Base-by-base conservation (phyloP, 768 basidiomycete species). In the Lactarius trivialis region DNA sequence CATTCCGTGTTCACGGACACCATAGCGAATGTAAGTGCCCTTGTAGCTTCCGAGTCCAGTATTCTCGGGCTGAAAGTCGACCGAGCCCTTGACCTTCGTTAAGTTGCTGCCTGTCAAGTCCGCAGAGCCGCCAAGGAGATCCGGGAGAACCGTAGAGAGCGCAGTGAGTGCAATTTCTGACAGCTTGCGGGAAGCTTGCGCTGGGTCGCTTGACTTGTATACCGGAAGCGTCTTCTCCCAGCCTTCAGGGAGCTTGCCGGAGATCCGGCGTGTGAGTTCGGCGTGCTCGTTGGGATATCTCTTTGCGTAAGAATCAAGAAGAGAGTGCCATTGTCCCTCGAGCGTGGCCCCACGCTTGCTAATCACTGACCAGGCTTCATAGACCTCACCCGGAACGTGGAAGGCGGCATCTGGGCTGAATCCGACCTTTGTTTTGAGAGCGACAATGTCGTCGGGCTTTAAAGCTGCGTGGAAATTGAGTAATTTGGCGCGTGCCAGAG, bases 1-100 rank as follows among this genome's bases (percentile, higher is more conserved):
- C 94, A 97, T 98, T 68, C 80, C 95, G 75, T 98, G 95, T 75
- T 98, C 95, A 75, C 95, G 91, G 60, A 98, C 93, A 83, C 95
- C 95, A 77, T 89, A 98, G 59, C 94, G 89, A 73, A 98, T 85
- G 74, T 98, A 97, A 52, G 86, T 89, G 56, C 95, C 95, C 60
- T 84, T 76, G 75, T 93, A 96, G 62, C 73, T 80, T 61, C 95
- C 95, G 49, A 96, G 81, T 34, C 85, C 85, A 21, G 91, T 94
- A 76, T 80, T 85, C 21, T 90, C 89, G 45, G 83, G 89, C 75
- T 98, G 95, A 86, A 98, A 96, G 76, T 98, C 95, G 63, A 85
- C 78, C n/a, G 81, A 81, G 59, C 75, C 77, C 77, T 92, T 92
- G 71, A 88, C 90, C 75, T 91, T 85, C 68, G 93, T 96, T 70